These are phyloP conservation scores for Cytidiella melzeri DNA, from an alignment of 768 basidiomycete genomes.

Conservation along the genomic window DNA sequence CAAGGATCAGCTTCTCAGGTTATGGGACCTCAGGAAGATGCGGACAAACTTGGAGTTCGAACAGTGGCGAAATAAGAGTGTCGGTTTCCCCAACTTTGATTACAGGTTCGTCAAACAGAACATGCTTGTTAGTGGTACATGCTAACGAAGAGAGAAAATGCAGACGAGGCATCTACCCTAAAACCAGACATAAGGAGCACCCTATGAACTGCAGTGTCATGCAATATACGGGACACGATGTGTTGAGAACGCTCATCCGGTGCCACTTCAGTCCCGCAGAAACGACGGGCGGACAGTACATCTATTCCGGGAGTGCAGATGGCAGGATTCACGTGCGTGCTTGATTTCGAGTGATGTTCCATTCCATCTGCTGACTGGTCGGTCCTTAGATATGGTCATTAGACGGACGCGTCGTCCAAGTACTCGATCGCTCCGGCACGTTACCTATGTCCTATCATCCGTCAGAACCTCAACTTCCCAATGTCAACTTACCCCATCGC, in stretches of 20 bases:
- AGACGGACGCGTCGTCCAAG: slow-evolving; percentile 80
- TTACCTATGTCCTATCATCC: slow-evolving; percentile 69
- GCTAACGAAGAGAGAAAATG: too few species aligned
- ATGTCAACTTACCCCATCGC: slow-evolving; percentile 23
- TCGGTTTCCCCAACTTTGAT: slow-evolving; percentile 62
- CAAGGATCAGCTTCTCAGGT: slow-evolving; percentile 86
- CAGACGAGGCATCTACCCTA: slow-evolving; percentile 64
- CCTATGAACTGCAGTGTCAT: slow-evolving; percentile 91
- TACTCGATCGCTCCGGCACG: slow-evolving; percentile 74
- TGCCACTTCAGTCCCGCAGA: slow-evolving; percentile 94
- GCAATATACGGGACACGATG: slow-evolving; percentile 90
- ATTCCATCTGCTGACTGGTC: too few species aligned
- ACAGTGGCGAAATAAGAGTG: slow-evolving; percentile 38
- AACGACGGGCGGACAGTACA: slow-evolving; percentile 88
- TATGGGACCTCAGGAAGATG: slow-evolving; percentile 97
- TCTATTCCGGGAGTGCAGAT: slow-evolving; percentile 91
- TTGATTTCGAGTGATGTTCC: too few species aligned
- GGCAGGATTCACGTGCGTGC: slow-evolving; percentile 71
- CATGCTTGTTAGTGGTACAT: background rate
- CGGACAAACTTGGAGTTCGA: slow-evolving; percentile 66
- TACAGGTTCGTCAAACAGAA: slow-evolving; percentile 52
- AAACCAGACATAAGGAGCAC: slow-evolving; percentile 56
- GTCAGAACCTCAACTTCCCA: slow-evolving; percentile 48
- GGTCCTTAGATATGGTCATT: slow-evolving; percentile 83
- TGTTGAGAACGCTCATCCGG: slow-evolving; percentile 87